Evolutionary conservation across 2,329 filamentous ascomycete genomes (phyloP).

Genomic region (Aspergillus sp.): DNA sequence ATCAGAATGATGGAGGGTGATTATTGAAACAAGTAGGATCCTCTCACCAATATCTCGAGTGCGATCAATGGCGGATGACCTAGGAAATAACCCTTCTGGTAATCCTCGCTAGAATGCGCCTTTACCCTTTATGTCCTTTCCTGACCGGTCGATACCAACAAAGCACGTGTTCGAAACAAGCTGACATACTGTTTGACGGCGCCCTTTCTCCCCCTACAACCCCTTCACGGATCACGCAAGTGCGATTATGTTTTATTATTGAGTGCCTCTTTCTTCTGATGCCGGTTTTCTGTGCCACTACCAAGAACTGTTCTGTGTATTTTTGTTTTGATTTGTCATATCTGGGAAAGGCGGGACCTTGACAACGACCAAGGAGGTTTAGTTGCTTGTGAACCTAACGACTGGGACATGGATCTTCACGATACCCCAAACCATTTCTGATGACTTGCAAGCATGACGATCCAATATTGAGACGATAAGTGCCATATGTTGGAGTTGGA

Average conservation of each 20-base stretch:
- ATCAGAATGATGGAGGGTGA: no score
- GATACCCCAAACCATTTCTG: background rate
- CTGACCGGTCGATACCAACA: no score
- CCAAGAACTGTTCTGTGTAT: slow-evolving; percentile 2
- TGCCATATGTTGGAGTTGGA: slow-evolving; percentile 2
- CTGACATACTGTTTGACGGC: background rate
- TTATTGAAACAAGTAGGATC: no score
- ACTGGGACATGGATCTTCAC: slow-evolving; percentile 2
- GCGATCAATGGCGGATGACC: no score
- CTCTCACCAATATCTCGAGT: no score
- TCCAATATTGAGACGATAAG: background rate
- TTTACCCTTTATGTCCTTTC: no score
- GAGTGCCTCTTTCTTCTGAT: background rate
- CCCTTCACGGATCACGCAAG: slow-evolving; percentile 5
- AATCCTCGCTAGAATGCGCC: no score
- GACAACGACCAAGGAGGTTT: background rate
- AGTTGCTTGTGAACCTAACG: slow-evolving; percentile 3
- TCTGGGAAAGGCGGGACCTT: slow-evolving; percentile 1
- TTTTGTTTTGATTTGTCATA: background rate
- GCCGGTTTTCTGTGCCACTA: background rate
- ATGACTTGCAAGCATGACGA: background rate
- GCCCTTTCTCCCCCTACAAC: background rate
- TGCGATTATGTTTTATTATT: slow-evolving; percentile 7
- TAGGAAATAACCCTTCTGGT: no score
- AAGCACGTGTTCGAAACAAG: no score